A percentile compares a stretch with the other conserved stretches of the same genome.
Evolutionary conservation across 345 rosid genomes (phyloP).

Genomic region (Brassica napus): DNA sequence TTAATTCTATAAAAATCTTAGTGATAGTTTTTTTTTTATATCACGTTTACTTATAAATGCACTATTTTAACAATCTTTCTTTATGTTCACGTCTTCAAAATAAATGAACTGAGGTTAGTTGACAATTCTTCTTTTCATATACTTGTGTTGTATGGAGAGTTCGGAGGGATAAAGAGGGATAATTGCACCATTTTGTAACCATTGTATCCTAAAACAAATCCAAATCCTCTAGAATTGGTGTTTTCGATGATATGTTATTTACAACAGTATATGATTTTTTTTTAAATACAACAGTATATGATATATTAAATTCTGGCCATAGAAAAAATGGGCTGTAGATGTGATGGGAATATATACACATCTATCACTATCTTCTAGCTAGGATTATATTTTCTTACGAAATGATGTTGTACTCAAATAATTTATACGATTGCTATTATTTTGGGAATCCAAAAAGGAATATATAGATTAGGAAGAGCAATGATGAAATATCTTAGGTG

Average conservation of each 20-base stretch:
- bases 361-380: slow-evolving; percentile 34
- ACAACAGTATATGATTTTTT: neutral
- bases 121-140: neutral
- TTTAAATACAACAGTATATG: neutral
- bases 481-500: slow-evolving; percentile 94
- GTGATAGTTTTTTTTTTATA: neutral
- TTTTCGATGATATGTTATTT: slow-evolving; percentile 14
- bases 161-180: neutral
- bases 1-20: neutral
- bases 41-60: neutral
- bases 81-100: neutral
- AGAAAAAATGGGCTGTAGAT: slow-evolving; percentile 34
- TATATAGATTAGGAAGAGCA: slow-evolving; percentile 49
- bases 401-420: slow-evolving; percentile 19
- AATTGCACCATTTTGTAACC: slow-evolving; percentile 25
- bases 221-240: slow-evolving; percentile 22
- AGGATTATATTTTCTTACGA: slow-evolving; percentile 19
- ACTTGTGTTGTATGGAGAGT: neutral
- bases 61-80: neutral
- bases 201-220: slow-evolving; percentile 15
- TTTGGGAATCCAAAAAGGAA: slow-evolving; percentile 42
- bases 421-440: slow-evolving; percentile 28
- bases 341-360: slow-evolving; percentile 36
- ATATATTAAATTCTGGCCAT: neutral
- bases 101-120: neutral